These are phyloP conservation scores for Phytophthora lateralis DNA, from an alignment of 352 stramenopile species.

Conservation along the genomic window DNA sequence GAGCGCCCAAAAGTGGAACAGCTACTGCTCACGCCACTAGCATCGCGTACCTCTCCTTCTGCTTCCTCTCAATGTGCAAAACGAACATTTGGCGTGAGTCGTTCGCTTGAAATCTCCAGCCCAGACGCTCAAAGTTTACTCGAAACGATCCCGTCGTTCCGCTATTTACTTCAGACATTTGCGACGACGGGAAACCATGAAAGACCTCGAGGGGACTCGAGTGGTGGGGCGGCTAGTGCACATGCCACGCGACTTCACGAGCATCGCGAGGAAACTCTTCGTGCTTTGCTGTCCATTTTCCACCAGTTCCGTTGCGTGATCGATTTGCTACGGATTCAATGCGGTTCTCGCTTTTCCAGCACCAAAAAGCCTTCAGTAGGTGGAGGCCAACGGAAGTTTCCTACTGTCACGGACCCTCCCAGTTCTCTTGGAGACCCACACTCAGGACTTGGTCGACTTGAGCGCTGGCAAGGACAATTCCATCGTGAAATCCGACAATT, in stretches of 20 bases:
- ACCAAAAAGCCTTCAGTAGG: not conserved
- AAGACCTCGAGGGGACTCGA: slow-evolving; percentile 6
- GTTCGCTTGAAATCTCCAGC: slow-evolving; percentile 3
- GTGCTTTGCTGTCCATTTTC: slow-evolving; percentile 30
- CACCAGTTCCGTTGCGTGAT: slow-evolving; percentile 22
- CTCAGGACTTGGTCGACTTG: slow-evolving; percentile 22
- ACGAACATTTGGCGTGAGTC: not conserved
- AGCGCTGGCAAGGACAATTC: slow-evolving; percentile 40
- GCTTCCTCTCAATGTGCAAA: slow-evolving; percentile 6
- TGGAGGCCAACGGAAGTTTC: not conserved
- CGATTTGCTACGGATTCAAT: slow-evolving; percentile 36
- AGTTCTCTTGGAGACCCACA: not conserved
- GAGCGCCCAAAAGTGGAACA: slow-evolving; percentile 33
- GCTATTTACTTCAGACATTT: slow-evolving; percentile 24
- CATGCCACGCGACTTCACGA: slow-evolving; percentile 20
- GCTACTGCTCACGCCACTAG: slow-evolving; percentile 23
- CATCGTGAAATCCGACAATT: slow-evolving; percentile 38
- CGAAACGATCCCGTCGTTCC: slow-evolving; percentile 41
- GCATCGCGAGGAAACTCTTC: slow-evolving; percentile 33
- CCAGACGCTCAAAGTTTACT: slow-evolving; percentile 27
- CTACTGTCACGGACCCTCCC: not conserved
- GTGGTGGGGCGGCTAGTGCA: slow-evolving; percentile 14
- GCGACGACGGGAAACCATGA: slow-evolving; percentile 17
- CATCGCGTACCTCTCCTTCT: slow-evolving; percentile 11
- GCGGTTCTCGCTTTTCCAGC: slow-evolving; percentile 27